Conservation (phyloP, 2,329 filamentous ascomycete genomes). For the Cadophora sp. region DNA sequence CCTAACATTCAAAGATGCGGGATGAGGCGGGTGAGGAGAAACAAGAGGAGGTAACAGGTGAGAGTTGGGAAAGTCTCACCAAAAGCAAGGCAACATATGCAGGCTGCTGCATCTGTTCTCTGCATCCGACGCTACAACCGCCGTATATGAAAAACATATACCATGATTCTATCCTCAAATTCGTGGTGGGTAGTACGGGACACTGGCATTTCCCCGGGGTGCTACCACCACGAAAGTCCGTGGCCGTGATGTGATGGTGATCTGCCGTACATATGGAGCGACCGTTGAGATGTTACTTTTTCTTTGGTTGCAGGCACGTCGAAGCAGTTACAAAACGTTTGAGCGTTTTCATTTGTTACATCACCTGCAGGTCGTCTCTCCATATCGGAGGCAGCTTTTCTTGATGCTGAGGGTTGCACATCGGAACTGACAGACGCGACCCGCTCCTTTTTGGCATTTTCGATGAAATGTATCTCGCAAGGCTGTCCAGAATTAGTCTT, state of each 20-base stretch:
- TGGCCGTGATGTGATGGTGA: neutral
- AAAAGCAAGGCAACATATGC: slow-evolving; percentile 13
- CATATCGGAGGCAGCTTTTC: neutral
- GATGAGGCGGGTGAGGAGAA: neutral
- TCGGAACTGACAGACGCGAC: slow-evolving; percentile 6
- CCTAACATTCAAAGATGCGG: neutral
- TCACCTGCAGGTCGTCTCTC: slow-evolving; percentile 8
- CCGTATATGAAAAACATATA: slow-evolving; percentile 4
- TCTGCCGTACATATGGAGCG: slow-evolving; percentile 1
- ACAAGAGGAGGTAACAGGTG: neutral
- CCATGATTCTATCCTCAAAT: neutral
- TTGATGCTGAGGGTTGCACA: neutral
- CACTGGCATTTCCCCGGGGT: neutral
- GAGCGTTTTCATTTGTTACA: slow-evolving; percentile 15
- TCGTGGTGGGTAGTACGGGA: neutral
- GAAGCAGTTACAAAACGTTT: slow-evolving; percentile 9
- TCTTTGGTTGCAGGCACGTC: neutral
- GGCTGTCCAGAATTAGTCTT: neutral
- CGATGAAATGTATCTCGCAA: neutral
- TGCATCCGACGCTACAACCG: slow-evolving; percentile 8
- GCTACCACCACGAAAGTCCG: neutral
- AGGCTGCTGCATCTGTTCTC: neutral
- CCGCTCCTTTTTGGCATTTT: neutral
- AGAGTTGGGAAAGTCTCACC: neutral
- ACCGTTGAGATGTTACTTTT: slow-evolving; percentile 4